Percentiles rank a stretch among this genome's conserved stretches.
These are phyloP conservation scores for Hortaea werneckii DNA, from an alignment of 2,329 filamentous ascomycete species.

Conservation along the genomic window DNA sequence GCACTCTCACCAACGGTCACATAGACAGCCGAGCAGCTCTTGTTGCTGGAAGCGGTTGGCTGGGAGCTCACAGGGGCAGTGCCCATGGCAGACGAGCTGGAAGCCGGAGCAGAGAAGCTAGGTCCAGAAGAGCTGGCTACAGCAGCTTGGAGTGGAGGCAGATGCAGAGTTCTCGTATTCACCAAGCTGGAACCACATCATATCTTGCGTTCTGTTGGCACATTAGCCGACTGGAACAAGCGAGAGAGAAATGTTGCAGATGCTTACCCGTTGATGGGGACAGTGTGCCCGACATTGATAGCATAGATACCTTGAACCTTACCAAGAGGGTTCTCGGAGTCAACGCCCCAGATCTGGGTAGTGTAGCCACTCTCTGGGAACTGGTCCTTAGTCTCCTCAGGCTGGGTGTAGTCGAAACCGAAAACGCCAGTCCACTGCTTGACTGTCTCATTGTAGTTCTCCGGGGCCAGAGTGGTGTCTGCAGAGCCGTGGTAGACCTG, in stretches of 20 bases:
- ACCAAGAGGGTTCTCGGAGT: slow-evolving; percentile 9
- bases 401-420: slow-evolving; percentile 25
- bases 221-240: too few relatives aligned
- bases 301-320: slow-evolving; percentile 27
- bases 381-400: slow-evolving; percentile 21
- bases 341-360: slow-evolving; percentile 19
- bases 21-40: too few relatives aligned
- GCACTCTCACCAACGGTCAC: too few relatives aligned
- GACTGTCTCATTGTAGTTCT: slow-evolving; percentile 49
- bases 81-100: too few relatives aligned
- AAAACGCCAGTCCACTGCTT: slow-evolving; percentile 47
- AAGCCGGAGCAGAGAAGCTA: too few relatives aligned
- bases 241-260: slow-evolving; percentile 1
- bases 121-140: too few relatives aligned
- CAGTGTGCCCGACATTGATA: slow-evolving; percentile 25
- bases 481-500: slow-evolving; percentile 48
- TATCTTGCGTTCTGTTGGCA: too few relatives aligned
- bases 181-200: too few relatives aligned
- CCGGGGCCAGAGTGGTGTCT: slow-evolving; percentile 41
- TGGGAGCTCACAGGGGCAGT: too few relatives aligned
- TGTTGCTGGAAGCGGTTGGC: too few relatives aligned
- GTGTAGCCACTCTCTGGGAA: slow-evolving; percentile 25
- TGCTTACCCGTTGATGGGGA: slow-evolving; percentile 21
- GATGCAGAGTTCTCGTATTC: too few relatives aligned
- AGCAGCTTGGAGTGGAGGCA: too few relatives aligned